Base-by-base conservation (phyloP, 306 rosid species). In the Trichosanthes truncata region DNA sequence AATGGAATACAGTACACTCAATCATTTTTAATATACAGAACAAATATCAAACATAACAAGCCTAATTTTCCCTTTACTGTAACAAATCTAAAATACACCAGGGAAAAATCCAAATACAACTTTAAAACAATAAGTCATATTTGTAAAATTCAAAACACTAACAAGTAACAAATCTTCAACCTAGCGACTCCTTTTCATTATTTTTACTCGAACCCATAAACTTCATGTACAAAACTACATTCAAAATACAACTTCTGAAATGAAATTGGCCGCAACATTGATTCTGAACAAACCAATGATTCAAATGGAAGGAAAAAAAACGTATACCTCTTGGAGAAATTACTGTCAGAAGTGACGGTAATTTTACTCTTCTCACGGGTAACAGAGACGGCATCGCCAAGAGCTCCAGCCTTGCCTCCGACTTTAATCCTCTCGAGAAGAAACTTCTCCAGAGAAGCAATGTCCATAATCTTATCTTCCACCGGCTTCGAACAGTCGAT, bases 371-470 rank as follows among this genome's bases (percentile, higher is more conserved):
- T 92, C 7, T 94, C 96, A 11, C 97, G 89, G 23, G 90, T 73
- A 33, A 94, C 91, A 2, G 89, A 81, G 74, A 92, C 93, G 11
- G 89, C 69, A 55, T 94, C 97, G 25, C 98, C 97, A 62, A 91
- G 96, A 2, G 97, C 98, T 61, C 98, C 97, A 3, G 89, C 86
- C 83, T 86, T 88, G 67, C 91, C 89, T 21, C 89, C 91, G 9
- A 88, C 91, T 84, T 88, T 88, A 78, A 88, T 86, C 85, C 91
- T 80, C 79, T 86, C 91, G 57, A 82, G 85, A 9, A 88, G 91
- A 84, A 88, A 88, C 85, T 88, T 86, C 80, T 86, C 91, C 5
- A 88, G 38, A 25, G 89, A 84, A n/a, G 89, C 91, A 79, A 88
- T 81, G 63, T 88, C 89, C 91, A 88, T 86, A 61, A 88, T 86